Evolutionary conservation across 1,139 yeast genomes (phyloP), one percentile per base, ranked within the genome.

Genomic region (Zygosaccharomyces pseudobailii): DNA sequence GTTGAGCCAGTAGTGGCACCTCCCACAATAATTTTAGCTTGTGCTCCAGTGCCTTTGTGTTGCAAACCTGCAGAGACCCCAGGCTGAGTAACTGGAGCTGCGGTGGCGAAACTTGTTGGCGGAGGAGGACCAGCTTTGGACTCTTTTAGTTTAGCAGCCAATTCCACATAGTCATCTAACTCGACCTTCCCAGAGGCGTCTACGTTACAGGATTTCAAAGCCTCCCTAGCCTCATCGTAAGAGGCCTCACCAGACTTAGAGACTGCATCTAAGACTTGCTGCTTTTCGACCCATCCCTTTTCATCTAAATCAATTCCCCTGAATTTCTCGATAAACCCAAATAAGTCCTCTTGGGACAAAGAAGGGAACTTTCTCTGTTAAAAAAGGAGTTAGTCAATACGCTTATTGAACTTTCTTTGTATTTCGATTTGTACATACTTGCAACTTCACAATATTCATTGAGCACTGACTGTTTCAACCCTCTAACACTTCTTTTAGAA

Each of bases 101-200:
- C 61, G 20, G 55, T 53, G 10, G 57, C 52, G 27, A 59, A 60
- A 43, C 67, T 55, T 5, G 72, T 58, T 21, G 61, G 61, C 19
- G 73, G 72, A 9, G 65, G 69, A 3, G 68, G 54, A 13, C 55
- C 62, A 4, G 56, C 49, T 31, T 55, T 54, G 13, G 50, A 37
- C 51, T 79, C 87, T 60, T 81, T 82, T 55, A 85, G 71, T 57
- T 83, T 84, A 10, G 90, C 84, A 51, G 82, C 75, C 39, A 92
- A 78, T 65, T 88, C 96, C 35, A 92, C 97, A 64, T 82, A 94
- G 66, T 92, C 99, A 51, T 94, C 99, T 62, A 92, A 73, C 67
- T 94, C 99, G 47, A 92, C 97, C 61, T 87, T 89, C 19, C 98
- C 99, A 8, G 95, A 85, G 6, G 98, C 96, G 69, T 92, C 99